A percentile compares a stretch with the other conserved stretches of the same genome.
Conservation (phyloP, 1,139 yeast species). For the Candida frijolesensis region DNA sequence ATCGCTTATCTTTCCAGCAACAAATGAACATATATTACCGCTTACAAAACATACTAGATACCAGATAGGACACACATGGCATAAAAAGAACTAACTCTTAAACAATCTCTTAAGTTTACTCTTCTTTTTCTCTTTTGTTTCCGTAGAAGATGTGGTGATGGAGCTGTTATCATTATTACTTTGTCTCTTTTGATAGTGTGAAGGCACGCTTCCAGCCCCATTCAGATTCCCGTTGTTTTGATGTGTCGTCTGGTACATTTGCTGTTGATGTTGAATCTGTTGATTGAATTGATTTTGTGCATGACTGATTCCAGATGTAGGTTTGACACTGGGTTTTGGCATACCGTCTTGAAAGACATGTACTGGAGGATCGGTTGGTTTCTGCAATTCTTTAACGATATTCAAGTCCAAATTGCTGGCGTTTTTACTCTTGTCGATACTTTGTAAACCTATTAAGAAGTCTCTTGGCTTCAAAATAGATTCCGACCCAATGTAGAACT, state of each 20-base stretch:
- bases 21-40: not conserved
- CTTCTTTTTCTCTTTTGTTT: slow-evolving; percentile 35
- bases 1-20: not conserved
- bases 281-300: slow-evolving; percentile 8
- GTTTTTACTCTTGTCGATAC: slow-evolving; percentile 38
- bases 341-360: slow-evolving; percentile 33
- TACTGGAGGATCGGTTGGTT: slow-evolving; percentile 35
- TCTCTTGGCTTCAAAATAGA: slow-evolving; percentile 69
- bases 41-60: not conserved
- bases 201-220: slow-evolving; percentile 19
- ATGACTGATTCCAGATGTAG: slow-evolving; percentile 2
- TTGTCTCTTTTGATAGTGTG: slow-evolving; percentile 35
- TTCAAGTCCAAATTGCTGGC: slow-evolving; percentile 36
- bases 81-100: slow-evolving; percentile 18
- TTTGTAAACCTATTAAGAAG: slow-evolving; percentile 48
- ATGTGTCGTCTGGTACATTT: slow-evolving; percentile 2
- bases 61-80: not conserved
- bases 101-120: slow-evolving; percentile 40
- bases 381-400: slow-evolving; percentile 26
- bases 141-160: slow-evolving; percentile 12
- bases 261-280: slow-evolving; percentile 12
- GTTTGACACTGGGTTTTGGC: slow-evolving; percentile 15
- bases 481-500: slow-evolving; percentile 83
- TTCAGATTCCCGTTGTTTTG: not conserved
- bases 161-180: slow-evolving; percentile 11